Base-by-base conservation (phyloP, 495 filamentous ascomycete species). In the Thozetella sp. region DNA sequence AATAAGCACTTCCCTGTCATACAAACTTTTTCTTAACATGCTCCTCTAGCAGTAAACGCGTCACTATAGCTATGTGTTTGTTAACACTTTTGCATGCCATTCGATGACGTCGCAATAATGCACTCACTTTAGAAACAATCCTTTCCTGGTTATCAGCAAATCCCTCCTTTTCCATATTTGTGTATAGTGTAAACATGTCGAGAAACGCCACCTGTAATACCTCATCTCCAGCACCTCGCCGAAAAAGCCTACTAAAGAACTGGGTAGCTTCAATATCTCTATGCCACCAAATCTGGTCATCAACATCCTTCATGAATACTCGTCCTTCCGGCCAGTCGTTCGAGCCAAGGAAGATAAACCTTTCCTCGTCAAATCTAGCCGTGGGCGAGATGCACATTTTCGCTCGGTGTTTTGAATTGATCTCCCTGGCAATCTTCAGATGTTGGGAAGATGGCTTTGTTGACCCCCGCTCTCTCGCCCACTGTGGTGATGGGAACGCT, bases 241-340 rank as follows among this genome's bases (percentile, higher is more conserved):
- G 48, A n/a, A 58, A 58, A 15, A 58, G 34, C 26, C 48, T 48
- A 17, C 46, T 1, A 37, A 58, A 58, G 46, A 34, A 58, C 23
- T 24, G 4, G 3, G 56, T 53, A 15, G 48, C 50, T 48, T 52
- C 37, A 24, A 6, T 19, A 24, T 58, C 48, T n/a, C 50, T 20
- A 43, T 53, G 56, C 56, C 45, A 58, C 27, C 40, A 52, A 23
- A 24, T 17, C 19, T 40, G 6, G 26, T 53, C 45, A 22, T 58
- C 56, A 1, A 58, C 56, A 24, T 58, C 56, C 56, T 58, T 58
- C 56, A 53, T 58, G 27, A 58, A 58, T n/a, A 53, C 56, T 25
- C 25, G 25, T 3, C 46, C 56, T 15, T 27, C 22, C 46, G 10
- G 22, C 25, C 45, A 52, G 43, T 25, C 45, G 25, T 58, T 52